Evolutionary conservation across 169 alveolate species (phyloP), one percentile per base, ranked within the genome.

Genomic region (Haemoproteus tartakovskyi): DNA sequence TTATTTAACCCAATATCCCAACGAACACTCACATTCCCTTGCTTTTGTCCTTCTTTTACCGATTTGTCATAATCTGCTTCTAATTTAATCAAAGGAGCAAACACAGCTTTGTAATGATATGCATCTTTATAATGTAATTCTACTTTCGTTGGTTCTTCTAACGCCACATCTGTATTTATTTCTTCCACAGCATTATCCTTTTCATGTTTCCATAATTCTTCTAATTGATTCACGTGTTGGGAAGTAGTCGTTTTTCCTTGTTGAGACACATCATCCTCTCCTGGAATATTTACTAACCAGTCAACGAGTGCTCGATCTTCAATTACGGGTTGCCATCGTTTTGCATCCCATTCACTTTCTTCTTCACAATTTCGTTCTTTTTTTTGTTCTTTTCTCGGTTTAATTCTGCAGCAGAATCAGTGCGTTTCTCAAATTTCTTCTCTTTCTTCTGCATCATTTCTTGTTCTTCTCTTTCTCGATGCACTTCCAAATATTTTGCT

Each of bases 31-130:
- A 92, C 90, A 79, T 87, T 89, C 21, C 83, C 87, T 86, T 92
- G 92, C n/a, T 91, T 87, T 80, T 96, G 94, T 0, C 95, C 87
- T 82, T 92, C 96, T 84, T 93, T 94, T 56, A 94, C 86, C 56
- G 88, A 87, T 79, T 93, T 92, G 79, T 96, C 98, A 80, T 93
- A 92, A 52, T 94, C 97, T 27, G 96, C 97, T 85, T 96, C 99
- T 18, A 94, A 91, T 67, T 94, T 90, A 38, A 96, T 90, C 24
- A 96, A 79, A 0, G 97, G 96, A 22, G 90, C 91, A 19, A 87
- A 91, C 22, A 80, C 87, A 14, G 86, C 84, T 78, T 87, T 85
- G 48, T 91, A 91, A 60, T 85, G 87, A 43, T 63, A 54, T 2
- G 88, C 91, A 52, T 87, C 89, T 22, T 62, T 52, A 64, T 87